Conservation (phyloP, 768 basidiomycete species). For the Boletus bicolor region DNA sequence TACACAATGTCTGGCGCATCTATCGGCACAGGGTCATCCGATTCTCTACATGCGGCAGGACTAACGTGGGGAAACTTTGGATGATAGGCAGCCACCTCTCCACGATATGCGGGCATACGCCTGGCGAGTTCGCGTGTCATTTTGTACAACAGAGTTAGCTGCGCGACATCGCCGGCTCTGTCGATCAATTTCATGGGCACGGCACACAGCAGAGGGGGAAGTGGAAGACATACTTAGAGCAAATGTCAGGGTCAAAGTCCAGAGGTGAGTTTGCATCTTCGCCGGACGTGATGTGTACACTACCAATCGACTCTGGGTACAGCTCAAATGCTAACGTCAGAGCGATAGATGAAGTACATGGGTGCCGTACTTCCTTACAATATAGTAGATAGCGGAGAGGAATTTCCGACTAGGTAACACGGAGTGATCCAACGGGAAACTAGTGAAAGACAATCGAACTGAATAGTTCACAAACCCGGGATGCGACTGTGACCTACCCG, state of each 20-base stretch:
- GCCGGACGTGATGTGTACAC: conserved; percentile 45
- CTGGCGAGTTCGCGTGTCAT: conserved; percentile 50
- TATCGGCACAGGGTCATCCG: conserved; percentile 19
- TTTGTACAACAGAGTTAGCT: conserved; percentile 54
- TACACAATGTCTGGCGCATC: conserved; percentile 33
- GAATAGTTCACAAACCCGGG: background rate
- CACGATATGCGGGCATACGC: conserved; percentile 41
- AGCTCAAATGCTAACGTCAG: conserved; percentile 15
- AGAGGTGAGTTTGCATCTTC: conserved; percentile 39
- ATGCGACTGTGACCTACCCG: conserved; percentile 31
- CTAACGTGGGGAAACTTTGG: conserved; percentile 33
- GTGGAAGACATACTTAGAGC: conserved; percentile 36
- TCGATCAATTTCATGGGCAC: background rate
- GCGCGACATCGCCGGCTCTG: conserved; percentile 38
- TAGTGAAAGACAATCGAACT: conserved; percentile 3
- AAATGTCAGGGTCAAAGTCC: conserved; percentile 45
- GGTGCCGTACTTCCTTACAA: conserved; percentile 22
- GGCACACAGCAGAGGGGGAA: background rate
- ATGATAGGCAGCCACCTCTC: conserved; percentile 15
- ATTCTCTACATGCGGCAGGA: conserved; percentile 23
- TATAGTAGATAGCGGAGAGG: conserved; percentile 30
- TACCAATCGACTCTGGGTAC: conserved; percentile 48
- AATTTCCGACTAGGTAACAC: conserved; percentile 23
- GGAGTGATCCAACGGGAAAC: conserved; percentile 23
- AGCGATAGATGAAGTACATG: background rate